phyloP scores from a whole-genome alignment of 495 filamentous ascomycete genomes.

The Alectoria sarmentosa region DNA sequence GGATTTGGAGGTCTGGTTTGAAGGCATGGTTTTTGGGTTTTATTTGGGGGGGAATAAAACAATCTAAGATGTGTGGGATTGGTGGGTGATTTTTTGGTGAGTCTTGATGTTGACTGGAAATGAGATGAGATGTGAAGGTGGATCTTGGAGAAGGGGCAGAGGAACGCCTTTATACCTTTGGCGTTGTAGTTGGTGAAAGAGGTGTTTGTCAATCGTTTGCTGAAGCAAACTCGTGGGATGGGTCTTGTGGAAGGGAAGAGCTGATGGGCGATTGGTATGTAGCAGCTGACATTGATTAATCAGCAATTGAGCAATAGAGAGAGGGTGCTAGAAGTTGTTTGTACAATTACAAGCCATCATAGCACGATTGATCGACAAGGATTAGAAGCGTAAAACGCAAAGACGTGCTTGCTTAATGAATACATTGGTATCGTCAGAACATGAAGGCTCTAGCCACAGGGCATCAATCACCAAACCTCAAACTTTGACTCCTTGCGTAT shows the following conservation, averaged over 20 bases:
- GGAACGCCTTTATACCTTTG: background rate
- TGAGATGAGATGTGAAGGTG: too few relatives aligned
- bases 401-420: background rate
- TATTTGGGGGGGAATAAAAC: too few relatives aligned
- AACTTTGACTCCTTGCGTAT: background rate
- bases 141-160: too few relatives aligned
- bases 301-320: background rate
- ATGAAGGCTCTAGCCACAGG: background rate
- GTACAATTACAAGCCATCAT: background rate
- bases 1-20: background rate
- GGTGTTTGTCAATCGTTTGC: background rate
- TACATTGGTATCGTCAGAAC: background rate
- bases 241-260: background rate
- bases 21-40: too few relatives aligned
- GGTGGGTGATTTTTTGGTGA: too few relatives aligned
- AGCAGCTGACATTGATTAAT: background rate
- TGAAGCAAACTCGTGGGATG: background rate
- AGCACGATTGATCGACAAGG: background rate
- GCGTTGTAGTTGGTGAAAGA: background rate
- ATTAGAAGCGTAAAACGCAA: background rate
- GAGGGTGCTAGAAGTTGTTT: background rate
- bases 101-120: too few relatives aligned
- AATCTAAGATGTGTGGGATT: too few relatives aligned
- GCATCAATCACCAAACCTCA: slow-evolving; percentile 5
- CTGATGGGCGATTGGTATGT: background rate